Evolutionary conservation across 768 basidiomycete species (phyloP).

Genomic region (Psilocybe subaeruginosa): DNA sequence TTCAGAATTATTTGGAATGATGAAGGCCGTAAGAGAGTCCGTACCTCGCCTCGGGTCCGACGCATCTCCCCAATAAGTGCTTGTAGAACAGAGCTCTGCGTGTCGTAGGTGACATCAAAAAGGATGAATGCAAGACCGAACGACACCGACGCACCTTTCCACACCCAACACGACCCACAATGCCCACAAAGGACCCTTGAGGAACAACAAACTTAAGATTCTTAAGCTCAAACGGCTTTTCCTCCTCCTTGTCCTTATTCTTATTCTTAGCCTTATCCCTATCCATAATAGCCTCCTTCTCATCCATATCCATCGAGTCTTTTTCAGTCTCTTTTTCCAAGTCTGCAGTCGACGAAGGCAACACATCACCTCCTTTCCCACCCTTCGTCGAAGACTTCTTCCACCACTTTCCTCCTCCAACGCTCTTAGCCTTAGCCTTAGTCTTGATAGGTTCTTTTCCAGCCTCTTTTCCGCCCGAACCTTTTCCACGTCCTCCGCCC

Average conservation of each 20-base stretch:
- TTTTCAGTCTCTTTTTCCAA: slow-evolving; percentile 15
- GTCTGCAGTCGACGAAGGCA: slow-evolving; percentile 11
- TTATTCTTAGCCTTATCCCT: slow-evolving; percentile 10
- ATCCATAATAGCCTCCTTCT: neutral
- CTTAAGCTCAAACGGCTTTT: slow-evolving; percentile 55
- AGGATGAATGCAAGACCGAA: neutral
- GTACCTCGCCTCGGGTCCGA: slow-evolving; percentile 47
- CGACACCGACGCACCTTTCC: slow-evolving; percentile 54
- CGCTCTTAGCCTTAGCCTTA: neutral
- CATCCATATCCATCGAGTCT: slow-evolving; percentile 4
- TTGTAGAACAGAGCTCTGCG: slow-evolving; percentile 58
- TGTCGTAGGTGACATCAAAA: neutral
- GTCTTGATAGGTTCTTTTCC: neutral
- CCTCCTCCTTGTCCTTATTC: slow-evolving; percentile 27
- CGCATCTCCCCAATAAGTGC: slow-evolving; percentile 72
- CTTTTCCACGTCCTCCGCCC: neutral
- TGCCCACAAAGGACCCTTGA: slow-evolving; percentile 64
- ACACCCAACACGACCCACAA: slow-evolving; percentile 74
- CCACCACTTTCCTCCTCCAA: slow-evolving; percentile 6
- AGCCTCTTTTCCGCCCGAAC: neutral
- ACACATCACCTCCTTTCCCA: neutral
- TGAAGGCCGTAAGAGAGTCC: neutral
- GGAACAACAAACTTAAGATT: slow-evolving; percentile 50
- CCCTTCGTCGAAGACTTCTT: neutral
- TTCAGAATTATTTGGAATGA: neutral